Base-by-base conservation (phyloP, 2,329 filamentous ascomycete genomes). In the Neobulgaria alba region DNA sequence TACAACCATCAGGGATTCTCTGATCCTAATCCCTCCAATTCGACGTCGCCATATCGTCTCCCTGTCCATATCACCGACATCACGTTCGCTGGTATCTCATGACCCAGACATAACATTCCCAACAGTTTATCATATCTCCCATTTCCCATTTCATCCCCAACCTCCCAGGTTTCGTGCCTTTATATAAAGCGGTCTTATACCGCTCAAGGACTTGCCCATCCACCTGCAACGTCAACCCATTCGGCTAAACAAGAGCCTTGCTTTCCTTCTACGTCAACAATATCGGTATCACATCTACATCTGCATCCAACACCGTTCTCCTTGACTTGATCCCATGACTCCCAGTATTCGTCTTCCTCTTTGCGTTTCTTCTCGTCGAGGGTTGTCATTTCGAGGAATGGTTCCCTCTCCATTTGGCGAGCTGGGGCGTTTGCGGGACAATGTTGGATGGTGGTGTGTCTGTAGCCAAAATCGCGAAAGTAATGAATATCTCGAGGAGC, bases 361-460 rank as follows among this genome's bases (percentile, higher is more conserved):
- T 78, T 74, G 35, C 90, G 80, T 64, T 85, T 82, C 66, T 85
- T 88, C 59, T 89, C 82, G 51, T 94, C 84, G 10, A 72, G 56
- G 0, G 85, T 93, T 12, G 85, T 92, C 67, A 67, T 77, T 63
- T 95, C 88, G 12, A 94, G 76, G 60, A 72, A 95, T 1, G 86
- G 87, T 38, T 79, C 73, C 42, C 87, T 78, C 3, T 83, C 77
- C 32, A 95, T 73, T 64, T 98, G 92, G 35, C 85, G 80, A 10
- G 82, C 80, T 0, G 90, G 92, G 2, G 92, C 92, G 59, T 98
- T 98, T 40, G 89, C 88, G 1, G 92, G 92, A 58, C 92, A 98
- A 64, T 98, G 92, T 66, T 96, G 90, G 59, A 98, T 98, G 3
- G 92, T 98, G 5, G 92, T 98, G 65, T 98, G 92, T 58, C 92